Percentiles rank a stretch among this genome's conserved stretches.
Evolutionary conservation across 495 filamentous ascomycete species (phyloP).

Genomic region (Parathielavia hyrcaniae): DNA sequence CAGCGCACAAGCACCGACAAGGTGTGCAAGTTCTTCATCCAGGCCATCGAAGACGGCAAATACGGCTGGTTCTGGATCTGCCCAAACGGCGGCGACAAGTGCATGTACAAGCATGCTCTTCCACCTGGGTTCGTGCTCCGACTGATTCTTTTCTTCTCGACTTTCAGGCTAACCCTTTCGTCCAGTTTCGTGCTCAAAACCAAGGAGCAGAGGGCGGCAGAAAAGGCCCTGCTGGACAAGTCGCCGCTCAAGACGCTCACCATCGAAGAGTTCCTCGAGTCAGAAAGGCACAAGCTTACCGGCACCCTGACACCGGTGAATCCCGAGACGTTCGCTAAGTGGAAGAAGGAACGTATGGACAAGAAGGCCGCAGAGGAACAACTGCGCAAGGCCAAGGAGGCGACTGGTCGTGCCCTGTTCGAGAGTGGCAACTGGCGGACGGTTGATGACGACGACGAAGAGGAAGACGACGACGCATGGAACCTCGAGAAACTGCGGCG

Average conservation of each 20-base stretch:
- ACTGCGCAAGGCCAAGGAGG: conserved; percentile 83
- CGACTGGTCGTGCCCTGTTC: conserved; percentile 88
- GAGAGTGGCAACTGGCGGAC: conserved; percentile 89
- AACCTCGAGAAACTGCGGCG: conserved; percentile 69
- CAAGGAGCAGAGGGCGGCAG: conserved; percentile 89
- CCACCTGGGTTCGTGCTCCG: conserved; percentile 69
- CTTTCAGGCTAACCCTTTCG: conserved; percentile 27
- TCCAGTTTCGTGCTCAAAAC: conserved; percentile 90
- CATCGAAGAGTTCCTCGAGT: conserved; percentile 94
- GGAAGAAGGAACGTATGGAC: conserved; percentile 88
- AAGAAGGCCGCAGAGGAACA: conserved; percentile 94
- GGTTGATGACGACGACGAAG: conserved; percentile 58
- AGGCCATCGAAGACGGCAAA: conserved; percentile 94
- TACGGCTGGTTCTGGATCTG: conserved; percentile 99
- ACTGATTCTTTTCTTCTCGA: neutral
- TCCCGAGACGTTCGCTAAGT: conserved; percentile 82
- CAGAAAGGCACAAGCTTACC: conserved; percentile 85
- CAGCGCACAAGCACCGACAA: conserved; percentile 94
- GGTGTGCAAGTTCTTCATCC: conserved; percentile 98
- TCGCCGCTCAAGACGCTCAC: conserved; percentile 90
- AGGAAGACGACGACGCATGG: conserved; percentile 58
- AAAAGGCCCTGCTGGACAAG: conserved; percentile 97
- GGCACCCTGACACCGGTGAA: conserved; percentile 90
- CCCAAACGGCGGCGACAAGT: conserved; percentile 94
- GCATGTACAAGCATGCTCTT: conserved; percentile 96